Base-by-base conservation (phyloP, 2,329 filamentous ascomycete species). In the Aureobasidium pullulans region DNA sequence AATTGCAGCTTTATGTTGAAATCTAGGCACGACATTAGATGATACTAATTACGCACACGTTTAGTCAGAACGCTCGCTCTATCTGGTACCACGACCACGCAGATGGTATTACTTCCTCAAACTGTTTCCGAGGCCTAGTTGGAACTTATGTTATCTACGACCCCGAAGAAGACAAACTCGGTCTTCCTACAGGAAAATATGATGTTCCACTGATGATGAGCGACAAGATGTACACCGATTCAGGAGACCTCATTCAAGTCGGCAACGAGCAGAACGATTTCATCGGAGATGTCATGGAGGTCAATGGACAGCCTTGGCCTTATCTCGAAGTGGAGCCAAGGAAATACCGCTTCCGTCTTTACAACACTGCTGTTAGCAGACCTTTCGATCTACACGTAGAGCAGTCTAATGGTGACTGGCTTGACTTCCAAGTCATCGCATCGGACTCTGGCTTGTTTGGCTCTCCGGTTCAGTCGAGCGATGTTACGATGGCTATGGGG, bases 271-370 rank as follows among this genome's bases (percentile, higher is more conserved):
- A 71, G 28, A 46, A 48, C 2, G 79, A 75, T 62, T 71, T 82
- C n/a, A 83, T 76, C 65, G 82, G 82, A 39, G 82, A 84, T 64
- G 70, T 81, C 3, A 81, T 84, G 53, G 76, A 83, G 50, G 81
- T 84, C 59, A 84, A 84, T 63, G 79, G 79, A 2, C 78, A 81
- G 62, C 82, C 82, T 2, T 85, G 81, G 82, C 82, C 82, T 2
- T 84, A 75, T 63, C 64, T 83, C 10, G 74, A 77, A 29, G 81
- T 84, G 8, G 79, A 85, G 68, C 81, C 80, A 6, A 77, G 82
- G 66, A 84, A 84, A 67, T 84, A 85, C 68, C 79, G 81, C 19
- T 76, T 85, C 62, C 73, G 82, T 2, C 65, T 84, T 56, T 75
- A 82, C 36, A 77, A 84, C 66, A 75, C 76, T 13, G 73, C 77